phyloP scores from a whole-genome alignment of 371 early-diverging fungal genomes.

The Syncephalastrum racemosum region DNA sequence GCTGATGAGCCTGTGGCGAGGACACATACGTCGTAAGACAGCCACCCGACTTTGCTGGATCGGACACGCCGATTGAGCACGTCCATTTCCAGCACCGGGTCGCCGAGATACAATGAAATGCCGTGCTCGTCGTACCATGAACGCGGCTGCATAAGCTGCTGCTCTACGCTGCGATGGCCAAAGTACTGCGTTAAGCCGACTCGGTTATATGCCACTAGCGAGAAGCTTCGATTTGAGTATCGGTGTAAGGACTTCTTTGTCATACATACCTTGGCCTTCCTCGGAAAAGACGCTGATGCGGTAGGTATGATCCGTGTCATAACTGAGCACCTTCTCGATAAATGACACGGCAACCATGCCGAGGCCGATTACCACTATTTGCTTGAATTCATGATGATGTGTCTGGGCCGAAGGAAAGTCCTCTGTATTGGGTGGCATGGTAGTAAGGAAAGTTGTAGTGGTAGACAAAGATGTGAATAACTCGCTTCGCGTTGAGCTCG shows the following conservation, averaged over 20 bases:
- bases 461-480: conserved; percentile 1
- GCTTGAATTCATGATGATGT: conserved; percentile 1
- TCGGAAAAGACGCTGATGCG: conserved; percentile 56
- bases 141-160: conserved; percentile 44
- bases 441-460: neutral
- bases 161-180: conserved; percentile 48
- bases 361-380: conserved; percentile 58
- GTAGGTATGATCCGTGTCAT: conserved; percentile 44
- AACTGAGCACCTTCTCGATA: conserved; percentile 58
- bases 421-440: conserved; percentile 23
- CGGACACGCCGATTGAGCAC: conserved; percentile 30
- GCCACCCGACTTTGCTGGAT: conserved; percentile 21
- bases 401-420: conserved; percentile 4
- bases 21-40: conserved; percentile 57
- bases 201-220: conserved; percentile 54
- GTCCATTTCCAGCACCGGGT: conserved; percentile 48
- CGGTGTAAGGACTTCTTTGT: neutral
- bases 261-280: conserved; percentile 45
- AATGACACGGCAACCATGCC: conserved; percentile 72
- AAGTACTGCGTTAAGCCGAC: conserved; percentile 70
- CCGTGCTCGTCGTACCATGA: conserved; percentile 56
- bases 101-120: conserved; percentile 39
- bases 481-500: too few species aligned
- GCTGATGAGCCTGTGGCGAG: conserved; percentile 66
- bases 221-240: too few species aligned